Conservation (phyloP, 208 protist species). For the Leishmania amazonensis region DNA sequence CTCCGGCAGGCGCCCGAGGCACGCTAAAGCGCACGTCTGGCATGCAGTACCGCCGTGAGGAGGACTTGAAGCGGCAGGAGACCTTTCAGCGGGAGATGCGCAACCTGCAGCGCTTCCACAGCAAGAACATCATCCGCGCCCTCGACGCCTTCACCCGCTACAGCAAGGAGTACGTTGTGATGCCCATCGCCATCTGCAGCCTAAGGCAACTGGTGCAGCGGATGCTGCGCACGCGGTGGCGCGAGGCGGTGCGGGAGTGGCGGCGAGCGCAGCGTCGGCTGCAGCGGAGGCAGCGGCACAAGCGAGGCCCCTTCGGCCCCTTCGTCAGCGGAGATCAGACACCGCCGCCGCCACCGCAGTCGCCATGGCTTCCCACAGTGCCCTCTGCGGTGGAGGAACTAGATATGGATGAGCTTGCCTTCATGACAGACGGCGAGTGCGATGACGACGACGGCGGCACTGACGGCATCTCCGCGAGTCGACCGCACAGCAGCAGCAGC, state of each 20-base stretch:
- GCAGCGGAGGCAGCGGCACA: neutral
- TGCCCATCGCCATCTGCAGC: slow-evolving; percentile 83
- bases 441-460: neutral
- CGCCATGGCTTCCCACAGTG: slow-evolving; percentile 5
- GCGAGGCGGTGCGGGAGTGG: slow-evolving; percentile 28
- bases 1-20: neutral
- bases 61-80: slow-evolving; percentile 23
- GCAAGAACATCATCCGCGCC: slow-evolving; percentile 70
- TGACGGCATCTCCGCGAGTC: neutral
- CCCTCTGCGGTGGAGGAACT: neutral
- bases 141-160: slow-evolving; percentile 77
- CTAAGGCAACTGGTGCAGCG: slow-evolving; percentile 71
- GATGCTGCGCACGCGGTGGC: slow-evolving; percentile 34
- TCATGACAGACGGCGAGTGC: slow-evolving; percentile 3
- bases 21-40: slow-evolving; percentile 21
- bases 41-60: slow-evolving; percentile 25
- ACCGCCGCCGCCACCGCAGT: neutral
- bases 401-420: slow-evolving; percentile 17
- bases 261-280: slow-evolving; percentile 5
- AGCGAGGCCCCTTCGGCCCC: neutral
- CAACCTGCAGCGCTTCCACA: slow-evolving; percentile 87
- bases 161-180: slow-evolving; percentile 80
- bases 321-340: neutral
- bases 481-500: neutral
- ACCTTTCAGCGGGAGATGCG: slow-evolving; percentile 50